Conservation (phyloP, 2,329 filamentous ascomycete genomes). For the Paecilomyces sp. region DNA sequence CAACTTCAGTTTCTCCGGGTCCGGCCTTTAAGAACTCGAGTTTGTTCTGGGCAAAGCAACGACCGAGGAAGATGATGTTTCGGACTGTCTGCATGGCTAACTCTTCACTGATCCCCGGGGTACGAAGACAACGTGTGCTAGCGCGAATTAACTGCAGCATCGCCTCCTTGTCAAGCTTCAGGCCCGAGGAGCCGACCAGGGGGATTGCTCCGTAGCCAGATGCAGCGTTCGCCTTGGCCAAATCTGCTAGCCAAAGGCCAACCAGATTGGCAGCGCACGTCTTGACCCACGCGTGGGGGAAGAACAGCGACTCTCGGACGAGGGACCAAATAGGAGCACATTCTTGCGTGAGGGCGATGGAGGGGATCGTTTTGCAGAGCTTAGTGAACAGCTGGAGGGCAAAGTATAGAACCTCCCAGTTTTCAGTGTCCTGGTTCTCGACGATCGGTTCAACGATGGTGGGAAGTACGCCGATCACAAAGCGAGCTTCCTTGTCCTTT, state of each 20-base stretch:
- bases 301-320: slow-evolving; percentile 62
- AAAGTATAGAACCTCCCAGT: slow-evolving; percentile 67
- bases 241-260: slow-evolving; percentile 71
- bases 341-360: slow-evolving; percentile 53
- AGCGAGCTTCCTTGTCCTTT: slow-evolving; percentile 60
- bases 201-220: slow-evolving; percentile 50
- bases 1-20: slow-evolving; percentile 31
- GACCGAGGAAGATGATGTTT: slow-evolving; percentile 75
- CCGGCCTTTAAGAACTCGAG: slow-evolving; percentile 36
- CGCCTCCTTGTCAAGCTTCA: slow-evolving; percentile 58
- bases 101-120: slow-evolving; percentile 59
- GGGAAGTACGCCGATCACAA: slow-evolving; percentile 49
- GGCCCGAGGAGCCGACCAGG: slow-evolving; percentile 62
- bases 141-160: slow-evolving; percentile 54
- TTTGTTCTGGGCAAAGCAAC: slow-evolving; percentile 54
- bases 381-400: slow-evolving; percentile 63
- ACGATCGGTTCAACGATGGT: slow-evolving; percentile 47
- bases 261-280: slow-evolving; percentile 67
- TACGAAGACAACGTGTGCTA: slow-evolving; percentile 54
- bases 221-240: slow-evolving; percentile 57
- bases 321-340: slow-evolving; percentile 63
- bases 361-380: slow-evolving; percentile 60
- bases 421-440: slow-evolving; percentile 44
- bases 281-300: slow-evolving; percentile 67
- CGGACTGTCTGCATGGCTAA: slow-evolving; percentile 73